A percentile compares a stretch with the other conserved stretches of the same genome.
Evolutionary conservation across 305 asterid species (phyloP).

Genomic region (Withania somnifera): DNA sequence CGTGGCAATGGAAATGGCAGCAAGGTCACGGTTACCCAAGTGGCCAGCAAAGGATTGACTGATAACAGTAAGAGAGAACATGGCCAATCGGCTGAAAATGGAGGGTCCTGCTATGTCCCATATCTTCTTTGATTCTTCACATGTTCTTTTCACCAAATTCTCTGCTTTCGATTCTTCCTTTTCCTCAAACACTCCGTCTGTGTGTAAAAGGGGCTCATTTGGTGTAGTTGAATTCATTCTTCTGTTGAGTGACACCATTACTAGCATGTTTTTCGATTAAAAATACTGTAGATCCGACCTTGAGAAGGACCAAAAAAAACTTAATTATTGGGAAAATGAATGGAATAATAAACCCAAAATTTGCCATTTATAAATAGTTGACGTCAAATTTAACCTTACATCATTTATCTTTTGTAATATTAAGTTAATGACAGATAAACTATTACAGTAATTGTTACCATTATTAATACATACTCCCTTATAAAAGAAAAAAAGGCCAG

Average conservation of each 20-base stretch:
- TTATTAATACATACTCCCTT: no score
- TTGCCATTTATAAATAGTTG: no score
- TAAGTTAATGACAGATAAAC: no score
- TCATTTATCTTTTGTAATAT: no score
- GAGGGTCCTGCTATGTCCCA: slow-evolving; percentile 54
- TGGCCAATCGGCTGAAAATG: slow-evolving; percentile 34
- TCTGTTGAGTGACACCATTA: background rate
- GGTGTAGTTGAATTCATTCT: background rate
- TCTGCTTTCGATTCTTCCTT: background rate
- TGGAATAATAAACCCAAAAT: no score
- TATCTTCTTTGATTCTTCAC: slow-evolving; percentile 29
- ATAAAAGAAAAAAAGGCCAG: no score
- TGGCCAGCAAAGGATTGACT: slow-evolving; percentile 50
- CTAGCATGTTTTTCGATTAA: background rate
- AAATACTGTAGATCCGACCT: background rate
- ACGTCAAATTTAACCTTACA: no score
- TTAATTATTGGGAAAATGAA: no score
- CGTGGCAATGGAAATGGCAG: slow-evolving; percentile 49
- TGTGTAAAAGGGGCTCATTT: background rate
- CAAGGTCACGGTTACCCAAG: slow-evolving; percentile 32
- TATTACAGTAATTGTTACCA: no score
- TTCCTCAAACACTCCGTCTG: background rate
- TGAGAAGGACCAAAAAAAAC: background rate
- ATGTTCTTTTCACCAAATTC: background rate
- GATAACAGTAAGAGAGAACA: slow-evolving; percentile 45